Evolutionary conservation across 768 basidiomycete species (phyloP).

Genomic region (Xerocomellus amylosporus): DNA sequence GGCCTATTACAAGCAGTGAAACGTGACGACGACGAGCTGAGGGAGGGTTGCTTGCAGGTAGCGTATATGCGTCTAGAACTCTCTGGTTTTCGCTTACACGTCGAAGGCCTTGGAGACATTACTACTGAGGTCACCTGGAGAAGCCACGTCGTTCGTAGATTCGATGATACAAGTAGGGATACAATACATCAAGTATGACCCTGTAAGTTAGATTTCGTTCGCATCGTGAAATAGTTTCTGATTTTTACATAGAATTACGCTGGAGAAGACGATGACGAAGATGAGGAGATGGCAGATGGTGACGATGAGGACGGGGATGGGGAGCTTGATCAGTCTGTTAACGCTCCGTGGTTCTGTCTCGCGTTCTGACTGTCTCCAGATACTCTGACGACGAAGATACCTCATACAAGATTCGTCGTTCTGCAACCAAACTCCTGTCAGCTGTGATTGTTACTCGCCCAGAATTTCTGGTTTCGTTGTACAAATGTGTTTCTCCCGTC

Average conservation of each 20-base stretch:
- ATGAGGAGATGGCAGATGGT: slow-evolving; percentile 56
- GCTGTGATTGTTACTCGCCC: slow-evolving; percentile 88
- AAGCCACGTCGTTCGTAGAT: slow-evolving; percentile 69
- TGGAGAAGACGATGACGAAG: slow-evolving; percentile 63
- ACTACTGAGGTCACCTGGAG: slow-evolving; percentile 77
- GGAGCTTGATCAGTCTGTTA: slow-evolving; percentile 70
- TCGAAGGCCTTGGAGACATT: slow-evolving; percentile 76
- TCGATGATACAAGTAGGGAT: slow-evolving; percentile 68
- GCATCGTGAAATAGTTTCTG: not conserved
- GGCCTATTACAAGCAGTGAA: slow-evolving; percentile 66
- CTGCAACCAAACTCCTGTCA: slow-evolving; percentile 85
- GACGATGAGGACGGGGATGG: slow-evolving; percentile 81
- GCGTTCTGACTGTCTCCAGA: slow-evolving; percentile 37
- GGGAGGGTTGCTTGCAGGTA: slow-evolving; percentile 79
- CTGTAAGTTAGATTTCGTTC: slow-evolving; percentile 43
- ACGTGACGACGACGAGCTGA: slow-evolving; percentile 78
- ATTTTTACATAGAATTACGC: slow-evolving; percentile 66
- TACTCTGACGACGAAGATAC: slow-evolving; percentile 98
- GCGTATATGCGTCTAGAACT: slow-evolving; percentile 1
- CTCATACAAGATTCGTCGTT: slow-evolving; percentile 95
- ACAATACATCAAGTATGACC: slow-evolving; percentile 89
- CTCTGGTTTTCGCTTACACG: slow-evolving; percentile 4
- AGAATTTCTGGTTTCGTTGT: slow-evolving; percentile 75
- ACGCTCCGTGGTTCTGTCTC: not conserved
- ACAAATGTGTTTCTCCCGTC: slow-evolving; percentile 81